A percentile compares a stretch with the other conserved stretches of the same genome.
Conservation (phyloP, 805 yeast species). For the Yarrowia divulgata region DNA sequence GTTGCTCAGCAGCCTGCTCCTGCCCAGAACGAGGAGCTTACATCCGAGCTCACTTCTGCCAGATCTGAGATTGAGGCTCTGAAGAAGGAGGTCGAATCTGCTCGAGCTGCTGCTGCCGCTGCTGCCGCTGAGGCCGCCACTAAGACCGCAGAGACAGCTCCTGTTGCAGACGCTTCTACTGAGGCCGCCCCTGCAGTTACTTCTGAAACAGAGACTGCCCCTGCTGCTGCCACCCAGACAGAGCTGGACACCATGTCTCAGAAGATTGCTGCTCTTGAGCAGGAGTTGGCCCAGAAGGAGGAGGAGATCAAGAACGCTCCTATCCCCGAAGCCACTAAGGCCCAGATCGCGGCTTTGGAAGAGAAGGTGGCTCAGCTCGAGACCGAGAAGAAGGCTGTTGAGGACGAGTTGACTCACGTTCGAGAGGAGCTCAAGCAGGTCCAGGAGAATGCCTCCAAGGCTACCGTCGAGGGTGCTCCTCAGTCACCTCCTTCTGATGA, state of each 20-base stretch:
- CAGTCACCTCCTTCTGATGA: constrained; percentile 40
- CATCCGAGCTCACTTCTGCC: constrained; percentile 14
- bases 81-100: constrained; percentile 30
- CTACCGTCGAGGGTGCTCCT: constrained; percentile 15
- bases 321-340: constrained; percentile 28
- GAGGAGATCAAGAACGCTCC: constrained; percentile 42
- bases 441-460: constrained; percentile 38
- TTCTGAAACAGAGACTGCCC: not conserved
- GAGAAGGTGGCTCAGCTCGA: constrained; percentile 38
- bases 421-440: constrained; percentile 42
- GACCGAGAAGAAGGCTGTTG: constrained; percentile 39
- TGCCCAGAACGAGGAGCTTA: constrained; percentile 1
- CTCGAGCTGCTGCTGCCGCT: constrained; percentile 14
- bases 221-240: not conserved
- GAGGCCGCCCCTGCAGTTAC: not conserved
- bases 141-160: not conserved
- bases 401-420: constrained; percentile 37
- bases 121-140: constrained; percentile 3
- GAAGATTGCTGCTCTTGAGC: constrained; percentile 45
- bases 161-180: constrained; percentile 22
- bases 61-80: constrained; percentile 36
- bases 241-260: constrained; percentile 43
- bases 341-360: constrained; percentile 18
- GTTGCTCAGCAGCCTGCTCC: not conserved
- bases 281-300: constrained; percentile 43